Evolutionary conservation across 2,329 filamentous ascomycete species (phyloP).

Genomic region (Aspergillus terreus): DNA sequence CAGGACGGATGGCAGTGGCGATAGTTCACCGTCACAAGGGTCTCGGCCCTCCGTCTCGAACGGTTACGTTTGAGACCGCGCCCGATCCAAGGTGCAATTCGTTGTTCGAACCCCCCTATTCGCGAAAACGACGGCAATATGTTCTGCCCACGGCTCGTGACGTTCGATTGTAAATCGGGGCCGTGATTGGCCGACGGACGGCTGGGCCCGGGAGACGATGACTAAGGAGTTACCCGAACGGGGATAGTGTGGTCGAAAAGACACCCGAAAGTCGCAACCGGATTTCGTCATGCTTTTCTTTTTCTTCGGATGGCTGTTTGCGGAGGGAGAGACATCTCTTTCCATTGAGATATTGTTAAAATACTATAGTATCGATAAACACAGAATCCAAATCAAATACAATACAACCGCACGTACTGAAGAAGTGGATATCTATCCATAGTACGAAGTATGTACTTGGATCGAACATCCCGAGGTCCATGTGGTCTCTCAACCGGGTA

Average conservation of each 20-base stretch:
- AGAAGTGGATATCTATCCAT: too few species aligned
- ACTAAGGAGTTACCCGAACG: constrained; percentile 11
- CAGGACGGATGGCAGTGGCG: not conserved
- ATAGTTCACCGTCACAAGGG: not conserved
- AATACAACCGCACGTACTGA: too few species aligned
- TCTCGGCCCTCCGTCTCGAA: not conserved
- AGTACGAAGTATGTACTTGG: too few species aligned
- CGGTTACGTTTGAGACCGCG: too few species aligned
- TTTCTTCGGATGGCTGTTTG: not conserved
- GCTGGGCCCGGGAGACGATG: constrained; percentile 16
- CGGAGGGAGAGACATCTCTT: too few species aligned
- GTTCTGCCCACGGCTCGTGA: constrained; percentile 27
- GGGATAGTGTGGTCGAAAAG: constrained; percentile 5
- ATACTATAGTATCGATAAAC: too few species aligned
- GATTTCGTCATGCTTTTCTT: constrained; percentile 17
- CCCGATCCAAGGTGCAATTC: not conserved
- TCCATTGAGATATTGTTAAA: too few species aligned
- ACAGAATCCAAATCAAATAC: too few species aligned
- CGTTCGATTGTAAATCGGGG: constrained; percentile 15
- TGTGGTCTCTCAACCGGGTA: constrained; percentile 12
- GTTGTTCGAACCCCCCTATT: not conserved
- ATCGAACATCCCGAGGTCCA: not conserved
- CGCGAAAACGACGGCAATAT: constrained; percentile 28
- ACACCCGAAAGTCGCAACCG: constrained; percentile 13
- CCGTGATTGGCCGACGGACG: constrained; percentile 24